Conservation (phyloP, 2,329 filamentous ascomycete species). For the Penicillium fuscoglaucum region DNA sequence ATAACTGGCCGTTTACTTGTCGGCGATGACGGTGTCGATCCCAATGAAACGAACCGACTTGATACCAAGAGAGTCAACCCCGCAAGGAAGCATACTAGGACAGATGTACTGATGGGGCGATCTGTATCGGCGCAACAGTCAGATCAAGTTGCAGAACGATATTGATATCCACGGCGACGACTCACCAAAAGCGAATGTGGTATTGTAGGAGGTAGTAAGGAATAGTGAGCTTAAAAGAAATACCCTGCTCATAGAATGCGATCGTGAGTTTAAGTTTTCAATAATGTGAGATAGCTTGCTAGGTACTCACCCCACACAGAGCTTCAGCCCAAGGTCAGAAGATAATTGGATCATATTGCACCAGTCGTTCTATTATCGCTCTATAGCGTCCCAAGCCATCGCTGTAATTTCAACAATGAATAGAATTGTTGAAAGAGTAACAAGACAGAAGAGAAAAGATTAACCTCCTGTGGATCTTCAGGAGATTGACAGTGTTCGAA, state of each 20-base stretch:
- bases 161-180: conserved; percentile 1
- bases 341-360: conserved; percentile 32
- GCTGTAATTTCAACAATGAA: conserved; percentile 8
- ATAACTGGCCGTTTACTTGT: conserved; percentile 30
- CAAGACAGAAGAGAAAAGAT: conserved; percentile 8
- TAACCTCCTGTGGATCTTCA: conserved; percentile 18
- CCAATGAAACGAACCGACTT: conserved; percentile 35
- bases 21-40: conserved; percentile 25
- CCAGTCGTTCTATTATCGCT: conserved; percentile 12
- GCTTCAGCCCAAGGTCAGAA: conserved; percentile 33
- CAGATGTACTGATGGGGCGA: conserved; percentile 47
- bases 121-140: conserved; percentile 34
- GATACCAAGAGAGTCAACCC: conserved; percentile 41
- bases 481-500: conserved; percentile 21
- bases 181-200: conserved; percentile 45
- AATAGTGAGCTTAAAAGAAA: conserved; percentile 39
- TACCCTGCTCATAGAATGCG: conserved; percentile 21
- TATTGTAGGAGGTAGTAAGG: conserved; percentile 37
- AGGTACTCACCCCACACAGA: conserved; percentile 35
- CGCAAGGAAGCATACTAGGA: conserved; percentile 44
- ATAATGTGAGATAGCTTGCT: conserved; percentile 5
- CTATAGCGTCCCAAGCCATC: conserved; percentile 15
- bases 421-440: conserved; percentile 3
- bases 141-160: conserved; percentile 12
- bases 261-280: conserved; percentile 21